Base-by-base conservation (phyloP, 768 basidiomycete genomes). In the Sistotremastrum suecicum region DNA sequence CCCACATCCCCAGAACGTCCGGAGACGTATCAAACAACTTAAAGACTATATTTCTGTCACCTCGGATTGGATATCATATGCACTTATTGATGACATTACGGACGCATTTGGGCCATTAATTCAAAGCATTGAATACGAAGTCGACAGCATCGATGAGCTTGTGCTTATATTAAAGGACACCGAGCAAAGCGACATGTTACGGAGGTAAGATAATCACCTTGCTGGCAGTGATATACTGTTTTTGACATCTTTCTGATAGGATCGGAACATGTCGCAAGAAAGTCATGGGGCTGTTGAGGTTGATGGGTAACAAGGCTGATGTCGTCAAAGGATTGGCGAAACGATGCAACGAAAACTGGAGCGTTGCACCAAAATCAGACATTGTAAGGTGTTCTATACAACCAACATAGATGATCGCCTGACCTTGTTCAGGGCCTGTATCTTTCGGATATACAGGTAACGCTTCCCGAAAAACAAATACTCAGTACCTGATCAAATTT, bases 301-400 rank as follows among this genome's bases (percentile, higher is more conserved):
- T 99, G 45, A 98, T 99, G 94, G 95, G 95, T 29, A 98, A 95
- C 65, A 99, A 99, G 68, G 95, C 95, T 45, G 95, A 99, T 60
- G 95, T 99, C 51, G 95, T 99, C 52, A 99, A 99, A 61, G 95
- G 95, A 7, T 68, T 98, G 39, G 95, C 95, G 28, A 99, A 99
- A 66, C 70, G 94, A 52, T 97, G 94, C 61, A 95, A 97, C 58
- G 94, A 98, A 65, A 90, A 98, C 56, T 98, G 94, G 95, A 79
- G 89, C 49, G 86, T 98, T 8, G 94, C 95, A 7, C 95, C 95
- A 0, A 97, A 94, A 45, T 88, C 87, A 5, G 95, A 99, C 59
- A 98, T 99, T 51, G 90, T 89, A 53, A 56, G 62, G 52, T 10
- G 75, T 65, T 37, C 39, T 11, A 20, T 20, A 38, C 41, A 4